These are phyloP conservation scores for Aquilaria sinensis DNA, from an alignment of 345 rosid species.

Conservation along the genomic window DNA sequence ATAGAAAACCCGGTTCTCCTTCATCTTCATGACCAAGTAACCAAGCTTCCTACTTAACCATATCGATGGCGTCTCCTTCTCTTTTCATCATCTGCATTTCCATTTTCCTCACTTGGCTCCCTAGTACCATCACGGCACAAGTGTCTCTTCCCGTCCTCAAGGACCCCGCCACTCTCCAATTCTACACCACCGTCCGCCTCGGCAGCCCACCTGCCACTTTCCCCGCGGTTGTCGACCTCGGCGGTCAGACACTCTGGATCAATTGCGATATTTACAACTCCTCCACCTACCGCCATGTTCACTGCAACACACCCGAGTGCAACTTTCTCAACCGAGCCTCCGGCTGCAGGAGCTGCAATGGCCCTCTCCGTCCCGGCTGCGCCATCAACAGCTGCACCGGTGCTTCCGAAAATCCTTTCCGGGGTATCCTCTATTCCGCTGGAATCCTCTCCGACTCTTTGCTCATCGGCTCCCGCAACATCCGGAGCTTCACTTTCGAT, in stretches of 20 bases:
- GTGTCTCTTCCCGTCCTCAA: not conserved
- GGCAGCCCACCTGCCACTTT: not conserved
- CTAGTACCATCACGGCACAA: no score
- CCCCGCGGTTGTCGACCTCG: not conserved
- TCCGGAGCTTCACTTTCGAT: not conserved
- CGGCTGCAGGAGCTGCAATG: not conserved
- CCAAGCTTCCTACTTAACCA: no score
- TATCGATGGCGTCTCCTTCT: no score
- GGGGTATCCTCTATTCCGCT: not conserved
- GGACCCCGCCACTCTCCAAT: not conserved
- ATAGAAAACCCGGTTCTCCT: no score
- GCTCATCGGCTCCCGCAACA: not conserved
- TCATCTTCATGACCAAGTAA: no score
- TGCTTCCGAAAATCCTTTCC: not conserved
- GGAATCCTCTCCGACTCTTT: not conserved
- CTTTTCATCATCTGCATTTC: no score
- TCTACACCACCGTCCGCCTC: not conserved
- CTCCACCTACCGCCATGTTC: not conserved
- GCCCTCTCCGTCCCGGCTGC: not conserved
- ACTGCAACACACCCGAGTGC: not conserved
- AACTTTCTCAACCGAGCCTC: not conserved
- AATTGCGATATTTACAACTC: not conserved
- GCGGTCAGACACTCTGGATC: not conserved
- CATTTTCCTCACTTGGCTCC: no score
- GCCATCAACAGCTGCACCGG: not conserved